These are phyloP conservation scores for Colletotrichum horii DNA, from an alignment of 2,329 filamentous ascomycete species.

Conservation along the genomic window DNA sequence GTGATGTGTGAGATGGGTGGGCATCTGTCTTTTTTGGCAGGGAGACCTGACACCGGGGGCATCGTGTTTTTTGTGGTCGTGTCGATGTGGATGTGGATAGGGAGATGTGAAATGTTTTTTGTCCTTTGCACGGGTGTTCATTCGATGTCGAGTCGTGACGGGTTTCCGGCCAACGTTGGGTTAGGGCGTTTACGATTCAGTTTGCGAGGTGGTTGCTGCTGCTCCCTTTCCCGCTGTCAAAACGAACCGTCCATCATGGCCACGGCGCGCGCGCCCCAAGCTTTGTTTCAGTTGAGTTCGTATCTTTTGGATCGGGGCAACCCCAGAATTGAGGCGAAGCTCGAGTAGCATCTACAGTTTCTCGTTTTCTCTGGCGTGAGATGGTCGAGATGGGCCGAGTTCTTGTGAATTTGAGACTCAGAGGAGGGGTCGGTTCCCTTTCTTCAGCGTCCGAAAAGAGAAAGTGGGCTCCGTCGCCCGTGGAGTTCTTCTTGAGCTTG, in stretches of 20 bases:
- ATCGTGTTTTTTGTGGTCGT: neutral
- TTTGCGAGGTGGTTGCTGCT: neutral
- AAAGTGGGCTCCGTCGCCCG: neutral
- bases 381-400: neutral
- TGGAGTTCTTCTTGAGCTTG: neutral
- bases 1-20: neutral
- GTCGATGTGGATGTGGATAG: neutral
- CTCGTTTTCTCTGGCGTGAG: neutral
- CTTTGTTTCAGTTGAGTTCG: conserved; percentile 17
- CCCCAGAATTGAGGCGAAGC: neutral
- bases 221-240: neutral
- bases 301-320: neutral
- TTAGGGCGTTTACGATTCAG: neutral
- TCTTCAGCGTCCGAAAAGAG: neutral
- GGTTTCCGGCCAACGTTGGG: neutral
- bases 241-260: neutral
- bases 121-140: neutral
- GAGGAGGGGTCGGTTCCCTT: neutral
- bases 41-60: conserved; percentile 9
- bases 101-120: neutral
- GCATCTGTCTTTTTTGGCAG: neutral
- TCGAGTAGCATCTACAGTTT: neutral
- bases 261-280: neutral
- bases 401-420: neutral
- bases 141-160: neutral